Evolutionary conservation across 2,329 filamentous ascomycete genomes (phyloP), one percentile per base, ranked within the genome.

Genomic region (Aspergillus amoenus): DNA sequence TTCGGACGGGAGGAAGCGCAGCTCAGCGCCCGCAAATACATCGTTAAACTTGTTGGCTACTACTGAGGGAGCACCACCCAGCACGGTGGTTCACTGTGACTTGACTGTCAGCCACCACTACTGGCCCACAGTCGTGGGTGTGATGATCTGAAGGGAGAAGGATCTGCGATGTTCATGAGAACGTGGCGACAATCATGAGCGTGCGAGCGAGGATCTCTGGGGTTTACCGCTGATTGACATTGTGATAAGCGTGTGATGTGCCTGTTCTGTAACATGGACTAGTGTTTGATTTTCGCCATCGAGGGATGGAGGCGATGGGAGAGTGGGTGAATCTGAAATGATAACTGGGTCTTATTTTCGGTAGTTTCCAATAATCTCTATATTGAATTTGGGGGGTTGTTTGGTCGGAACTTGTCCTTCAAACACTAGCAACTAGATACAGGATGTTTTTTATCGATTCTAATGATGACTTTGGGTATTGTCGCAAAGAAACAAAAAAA

Each of bases 231-330:
- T 37, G 39, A 49, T 52, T 49, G 40, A 50, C 39, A 55, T 60
- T 60, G 39, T 44, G 51, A 60, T 58, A 39, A 47, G 45, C 55
- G 51, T 6, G 27, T 9, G 17, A 42, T 43, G 44, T 53, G 32
- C 24, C 52, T 27, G n/a, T 11, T 41, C 21, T 46, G 21, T 30
- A 22, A 39, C 21, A 32, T 24, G 8, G 27, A 15, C 27, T 17
- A 51, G 43, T 27, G 11, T 30, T 7, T 45, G 43, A 27, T 27
- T 45, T 27, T 24, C 22, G 21, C 43, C 5, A 13, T 45, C 27
- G 27, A 30, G 34, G 12, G 34, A 37, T 37, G 6, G 12, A 37
- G 34, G 15, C 21, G 12, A 45, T 45, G 43, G 24, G 15, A 24
- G 34, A n/a, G 12, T 15, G 34, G 34, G 12, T 37, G 34, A n/a